Base-by-base conservation (phyloP, 495 filamentous ascomycete species). In the Gamarada debralockiae region DNA sequence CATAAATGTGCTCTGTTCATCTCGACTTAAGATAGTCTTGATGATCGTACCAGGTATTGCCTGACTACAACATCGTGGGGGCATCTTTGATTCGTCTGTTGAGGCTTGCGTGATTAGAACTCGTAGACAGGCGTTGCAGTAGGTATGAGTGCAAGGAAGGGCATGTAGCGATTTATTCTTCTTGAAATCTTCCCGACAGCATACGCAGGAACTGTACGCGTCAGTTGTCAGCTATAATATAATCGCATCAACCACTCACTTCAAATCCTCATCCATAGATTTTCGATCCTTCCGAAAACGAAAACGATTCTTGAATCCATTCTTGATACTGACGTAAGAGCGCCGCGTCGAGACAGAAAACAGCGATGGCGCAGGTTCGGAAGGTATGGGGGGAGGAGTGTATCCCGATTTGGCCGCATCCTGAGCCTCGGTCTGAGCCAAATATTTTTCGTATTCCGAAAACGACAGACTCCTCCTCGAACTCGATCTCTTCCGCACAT, bases 21-120 rank as follows among this genome's bases (percentile, higher is more conserved):
- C 75, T 12, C 66, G 66, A 13, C 64, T 70, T 18, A 80, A 67
- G 22, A 81, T 61, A 1, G 61, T 57, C 61, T 78, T 77, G 53
- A 84, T 66, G 37, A 75, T 67, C 4, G 65, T 27, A 31, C 65
- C 65, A 10, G 80, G 75, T 22, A 83, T 74, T 2, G 79, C 74
- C 50, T 72, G 69, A n/a, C 73, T 68, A 57, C 81, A 83, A 58
- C 80, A 83, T 22, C 73, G 65, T 0, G 80, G 79, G 4, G 80
- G 79, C 71, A 80, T 77, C 44, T 72, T 77, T 47, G 68, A 70
- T 61, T 80, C 77, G 53, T 79, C 73, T 1, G 57, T 60, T 4
- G 65, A 70, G 20, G 76, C 76, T 56, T 80, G 78, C 9, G 65
- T 67, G 50, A 80, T 67, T 58, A 82, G 66, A 40, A 73, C 59